Evolutionary conservation across 208 protist species (phyloP).

Genomic region (Crithidia sp.): DNA sequence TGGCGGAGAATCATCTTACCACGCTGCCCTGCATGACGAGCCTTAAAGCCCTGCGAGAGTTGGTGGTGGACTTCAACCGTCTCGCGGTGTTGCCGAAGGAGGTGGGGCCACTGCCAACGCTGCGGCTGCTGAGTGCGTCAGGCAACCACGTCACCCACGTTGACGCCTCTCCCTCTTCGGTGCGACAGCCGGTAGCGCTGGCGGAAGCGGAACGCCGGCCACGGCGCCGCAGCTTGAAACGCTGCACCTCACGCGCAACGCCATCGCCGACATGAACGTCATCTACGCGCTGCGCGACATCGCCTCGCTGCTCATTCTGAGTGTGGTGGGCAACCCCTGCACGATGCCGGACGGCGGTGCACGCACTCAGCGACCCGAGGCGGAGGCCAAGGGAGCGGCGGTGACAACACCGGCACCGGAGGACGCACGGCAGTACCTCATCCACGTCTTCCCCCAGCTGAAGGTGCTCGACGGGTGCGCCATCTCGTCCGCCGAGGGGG

Average conservation of each 20-base stretch:
- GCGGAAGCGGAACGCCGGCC: not conserved
- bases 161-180: slow-evolving; percentile 48
- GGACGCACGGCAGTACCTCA: slow-evolving; percentile 68
- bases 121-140: slow-evolving; percentile 85
- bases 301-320: slow-evolving; percentile 88
- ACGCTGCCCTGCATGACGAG: slow-evolving; percentile 45
- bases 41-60: slow-evolving; percentile 41
- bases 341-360: not conserved
- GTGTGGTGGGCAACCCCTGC: slow-evolving; percentile 89
- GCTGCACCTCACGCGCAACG: slow-evolving; percentile 91
- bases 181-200: not conserved
- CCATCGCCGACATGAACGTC: slow-evolving; percentile 64
- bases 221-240: slow-evolving; percentile 54
- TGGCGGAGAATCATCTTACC: slow-evolving; percentile 73
- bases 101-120: slow-evolving; percentile 46
- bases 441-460: slow-evolving; percentile 93
- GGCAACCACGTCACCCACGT: slow-evolving; percentile 84
- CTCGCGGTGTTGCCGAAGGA: slow-evolving; percentile 45
- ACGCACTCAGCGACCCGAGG: not conserved
- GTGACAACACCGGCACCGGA: slow-evolving; percentile 29
- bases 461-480: slow-evolving; percentile 90
- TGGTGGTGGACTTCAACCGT: slow-evolving; percentile 82
- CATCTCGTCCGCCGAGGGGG: slow-evolving; percentile 60
- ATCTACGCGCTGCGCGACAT: slow-evolving; percentile 80
- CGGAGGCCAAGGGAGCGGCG: slow-evolving; percentile 3